A percentile compares a stretch with the other conserved stretches of the same genome.
Evolutionary conservation across 2,329 filamentous ascomycete genomes (phyloP).

Genomic region (Colletotrichum sp.): DNA sequence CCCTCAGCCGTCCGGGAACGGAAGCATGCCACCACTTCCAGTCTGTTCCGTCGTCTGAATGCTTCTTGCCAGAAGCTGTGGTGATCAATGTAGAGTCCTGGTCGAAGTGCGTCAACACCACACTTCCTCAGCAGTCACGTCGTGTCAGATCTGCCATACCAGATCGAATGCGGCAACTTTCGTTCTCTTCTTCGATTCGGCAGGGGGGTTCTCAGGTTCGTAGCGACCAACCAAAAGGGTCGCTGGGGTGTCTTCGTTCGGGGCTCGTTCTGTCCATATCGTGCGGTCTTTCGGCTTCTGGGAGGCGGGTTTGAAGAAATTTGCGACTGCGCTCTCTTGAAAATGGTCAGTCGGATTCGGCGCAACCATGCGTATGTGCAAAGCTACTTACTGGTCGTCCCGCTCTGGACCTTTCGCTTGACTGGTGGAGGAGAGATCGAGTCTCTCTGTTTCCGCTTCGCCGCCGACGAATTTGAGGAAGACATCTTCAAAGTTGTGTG

Average conservation of each 20-base stretch:
- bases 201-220: conserved; percentile 45
- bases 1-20: conserved; percentile 71
- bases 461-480: neutral
- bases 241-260: conserved; percentile 49
- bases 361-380: neutral
- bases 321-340: conserved; percentile 72
- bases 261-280: conserved; percentile 72
- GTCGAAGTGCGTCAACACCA: neutral
- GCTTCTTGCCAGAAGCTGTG: conserved; percentile 81
- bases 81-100: conserved; percentile 88
- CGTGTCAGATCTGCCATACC: conserved; percentile 35
- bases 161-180: conserved; percentile 78
- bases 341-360: neutral
- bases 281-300: conserved; percentile 82
- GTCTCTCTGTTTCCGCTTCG: conserved; percentile 42
- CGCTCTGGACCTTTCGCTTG: conserved; percentile 58
- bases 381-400: conserved; percentile 52
- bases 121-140: neutral
- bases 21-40: conserved; percentile 93
- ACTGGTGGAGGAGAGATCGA: conserved; percentile 58
- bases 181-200: conserved; percentile 40
- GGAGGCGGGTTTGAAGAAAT: conserved; percentile 87
- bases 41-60: conserved; percentile 72
- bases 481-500: neutral
- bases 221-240: conserved; percentile 81